Conservation (phyloP, 2,329 filamentous ascomycete species). For the Tolypocladium pustulatum region DNA sequence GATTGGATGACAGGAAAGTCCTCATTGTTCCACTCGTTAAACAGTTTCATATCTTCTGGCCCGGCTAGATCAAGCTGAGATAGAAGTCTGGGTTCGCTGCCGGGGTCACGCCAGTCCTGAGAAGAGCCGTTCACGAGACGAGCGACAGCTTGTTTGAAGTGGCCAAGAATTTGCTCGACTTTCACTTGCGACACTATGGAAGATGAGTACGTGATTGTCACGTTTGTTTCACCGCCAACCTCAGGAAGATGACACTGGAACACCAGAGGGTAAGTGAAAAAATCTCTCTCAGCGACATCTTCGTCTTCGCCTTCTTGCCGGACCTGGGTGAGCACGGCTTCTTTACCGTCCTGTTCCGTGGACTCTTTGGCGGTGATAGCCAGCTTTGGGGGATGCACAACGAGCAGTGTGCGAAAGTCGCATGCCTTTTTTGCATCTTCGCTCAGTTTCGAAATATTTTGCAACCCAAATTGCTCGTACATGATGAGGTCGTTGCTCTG, state of each 20-base stretch:
- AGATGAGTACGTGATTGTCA: neutral
- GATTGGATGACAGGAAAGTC: neutral
- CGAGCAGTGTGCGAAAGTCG: constrained; percentile 1
- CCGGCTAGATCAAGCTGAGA: neutral
- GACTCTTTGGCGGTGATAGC: neutral
- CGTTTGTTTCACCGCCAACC: neutral
- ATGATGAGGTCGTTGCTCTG: neutral
- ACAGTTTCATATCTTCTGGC: neutral
- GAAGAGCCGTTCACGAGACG: neutral
- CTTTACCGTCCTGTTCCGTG: neutral
- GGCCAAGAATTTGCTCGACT: constrained; percentile 1
- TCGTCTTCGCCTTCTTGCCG: neutral
- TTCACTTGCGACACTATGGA: neutral
- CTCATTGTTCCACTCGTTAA: neutral
- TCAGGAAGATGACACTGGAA: neutral
- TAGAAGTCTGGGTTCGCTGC: neutral
- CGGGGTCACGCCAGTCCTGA: neutral
- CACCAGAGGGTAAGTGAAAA: neutral
- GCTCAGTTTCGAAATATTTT: neutral
- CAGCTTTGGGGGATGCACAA: neutral
- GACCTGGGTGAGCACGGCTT: neutral
- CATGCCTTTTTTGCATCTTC: neutral
- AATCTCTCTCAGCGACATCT: neutral
- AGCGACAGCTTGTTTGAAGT: constrained; percentile 1
- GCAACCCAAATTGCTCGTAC: neutral